Evolutionary conservation across 2,329 filamentous ascomycete species (phyloP), one percentile per base, ranked within the genome.

Genomic region (Sarocladium brachiariae): DNA sequence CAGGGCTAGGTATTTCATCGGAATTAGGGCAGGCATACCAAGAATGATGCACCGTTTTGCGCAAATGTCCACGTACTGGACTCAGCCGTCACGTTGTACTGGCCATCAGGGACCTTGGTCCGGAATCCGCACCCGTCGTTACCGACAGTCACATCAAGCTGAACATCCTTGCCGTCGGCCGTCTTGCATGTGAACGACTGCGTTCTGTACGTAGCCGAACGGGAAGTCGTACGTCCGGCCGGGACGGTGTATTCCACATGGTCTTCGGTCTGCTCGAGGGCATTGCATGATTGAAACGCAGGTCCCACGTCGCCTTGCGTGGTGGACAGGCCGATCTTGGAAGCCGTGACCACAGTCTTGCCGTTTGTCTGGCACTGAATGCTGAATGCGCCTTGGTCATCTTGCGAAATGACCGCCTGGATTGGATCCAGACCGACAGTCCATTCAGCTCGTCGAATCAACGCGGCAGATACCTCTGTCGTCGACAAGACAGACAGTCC

Each of bases 81-180:
- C 24, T 45, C 39, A 9, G 39, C 39, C 4, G 39, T 45, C 8
- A 45, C 39, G 6, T 18, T 30, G 39, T 45, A 45, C n/a, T 27
- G 39, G 16, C 39, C 39, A 19, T 45, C 39, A n/a, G 39, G 39
- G n/a, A 45, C 39, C 39, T 45, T 45, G 21, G 39, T 45, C 23
- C 39, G 39, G 24, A 45, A 45, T 4, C 13, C 39, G n/a, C 39
- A 45, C 4, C 39, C 39, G 30, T 45, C 39, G 8, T 14, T 11
- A 6, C 39, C 39, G 21, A 45, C 23, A 14, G 13, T 14, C 6
- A 45, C 16, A 30, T 45, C 39, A 30, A 45, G 5, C 39, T 45
- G 39, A 7, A 16, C 23, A n/a, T 14, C 21, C 23, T 45, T 45
- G 21, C 39, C 39, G 39, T 45, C 39, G 39, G 23, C n/a, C 9